These are phyloP conservation scores for Pistacia atlantica DNA, from an alignment of 345 rosid species.

Conservation along the genomic window DNA sequence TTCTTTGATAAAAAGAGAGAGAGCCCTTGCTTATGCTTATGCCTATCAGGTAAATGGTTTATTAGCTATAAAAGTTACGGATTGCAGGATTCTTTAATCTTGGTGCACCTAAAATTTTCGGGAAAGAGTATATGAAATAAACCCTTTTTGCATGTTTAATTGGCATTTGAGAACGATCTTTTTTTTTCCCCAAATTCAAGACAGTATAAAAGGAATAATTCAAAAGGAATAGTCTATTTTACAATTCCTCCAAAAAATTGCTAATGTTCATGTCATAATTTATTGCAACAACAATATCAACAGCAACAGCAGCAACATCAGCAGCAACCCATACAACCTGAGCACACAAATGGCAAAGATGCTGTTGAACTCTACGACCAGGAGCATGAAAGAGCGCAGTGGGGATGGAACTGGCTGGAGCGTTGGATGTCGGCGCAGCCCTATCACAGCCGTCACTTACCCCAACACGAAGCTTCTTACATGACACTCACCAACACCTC, in stretches of 20 bases:
- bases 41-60: slow-evolving; percentile 59
- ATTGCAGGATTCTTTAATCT: too few relatives aligned
- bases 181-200: too few relatives aligned
- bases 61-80: too few relatives aligned
- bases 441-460: slow-evolving; percentile 41
- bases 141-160: too few relatives aligned
- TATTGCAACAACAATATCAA: neutral
- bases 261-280: too few relatives aligned
- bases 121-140: too few relatives aligned
- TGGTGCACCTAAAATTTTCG: too few relatives aligned
- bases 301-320: slow-evolving; percentile 4
- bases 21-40: slow-evolving; percentile 97
- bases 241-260: too few relatives aligned
- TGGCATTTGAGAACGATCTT: too few relatives aligned
- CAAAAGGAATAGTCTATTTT: too few relatives aligned
- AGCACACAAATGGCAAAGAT: slow-evolving; percentile 32
- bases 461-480: slow-evolving; percentile 52
- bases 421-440: slow-evolving; percentile 93
- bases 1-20: slow-evolving; percentile 65
- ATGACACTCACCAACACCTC: slow-evolving; percentile 46
- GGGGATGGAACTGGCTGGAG: slow-evolving; percentile 98
- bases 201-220: too few relatives aligned
- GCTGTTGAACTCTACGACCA: slow-evolving; percentile 28
- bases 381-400: slow-evolving; percentile 54
- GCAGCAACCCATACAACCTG: slow-evolving; percentile 37